phyloP scores from a whole-genome alignment of 768 basidiomycete genomes.

The Pleurotus giganteus region DNA sequence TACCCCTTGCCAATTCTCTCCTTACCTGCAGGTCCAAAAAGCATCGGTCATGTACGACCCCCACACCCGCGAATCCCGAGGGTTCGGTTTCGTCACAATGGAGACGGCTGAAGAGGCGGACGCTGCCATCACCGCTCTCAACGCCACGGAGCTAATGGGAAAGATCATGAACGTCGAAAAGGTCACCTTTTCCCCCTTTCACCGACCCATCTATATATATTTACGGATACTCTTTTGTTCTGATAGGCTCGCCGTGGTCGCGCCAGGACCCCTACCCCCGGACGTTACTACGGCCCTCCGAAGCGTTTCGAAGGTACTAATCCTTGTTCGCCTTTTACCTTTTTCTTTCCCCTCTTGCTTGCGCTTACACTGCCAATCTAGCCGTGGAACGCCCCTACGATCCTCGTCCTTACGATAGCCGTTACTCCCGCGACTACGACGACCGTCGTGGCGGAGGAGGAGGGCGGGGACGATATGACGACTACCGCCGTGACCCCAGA shows the following conservation, averaged over 20 bases:
- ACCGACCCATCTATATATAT: neutral
- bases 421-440: slow-evolving; percentile 64
- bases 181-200: slow-evolving; percentile 34
- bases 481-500: slow-evolving; percentile 36
- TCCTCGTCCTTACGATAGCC: slow-evolving; percentile 87
- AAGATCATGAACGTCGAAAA: slow-evolving; percentile 89
- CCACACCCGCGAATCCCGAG: slow-evolving; percentile 63
- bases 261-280: slow-evolving; percentile 91
- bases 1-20: neutral
- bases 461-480: slow-evolving; percentile 32
- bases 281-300: slow-evolving; percentile 91
- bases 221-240: slow-evolving; percentile 9
- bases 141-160: slow-evolving; percentile 83
- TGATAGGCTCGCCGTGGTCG: slow-evolving; percentile 82
- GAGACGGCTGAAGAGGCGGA: slow-evolving; percentile 83
- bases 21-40: slow-evolving; percentile 56
- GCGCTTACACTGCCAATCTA: neutral
- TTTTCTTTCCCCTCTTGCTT: slow-evolving; percentile 1
- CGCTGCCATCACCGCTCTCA: slow-evolving; percentile 82
- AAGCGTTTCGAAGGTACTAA: slow-evolving; percentile 74
- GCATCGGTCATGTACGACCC: slow-evolving; percentile 74
- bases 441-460: slow-evolving; percentile 44
- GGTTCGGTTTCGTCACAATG: slow-evolving; percentile 82
- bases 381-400: slow-evolving; percentile 86
- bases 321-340: slow-evolving; percentile 23